These are phyloP conservation scores for Fusarium agapanthi DNA, from an alignment of 2,329 filamentous ascomycete genomes.

Conservation along the genomic window DNA sequence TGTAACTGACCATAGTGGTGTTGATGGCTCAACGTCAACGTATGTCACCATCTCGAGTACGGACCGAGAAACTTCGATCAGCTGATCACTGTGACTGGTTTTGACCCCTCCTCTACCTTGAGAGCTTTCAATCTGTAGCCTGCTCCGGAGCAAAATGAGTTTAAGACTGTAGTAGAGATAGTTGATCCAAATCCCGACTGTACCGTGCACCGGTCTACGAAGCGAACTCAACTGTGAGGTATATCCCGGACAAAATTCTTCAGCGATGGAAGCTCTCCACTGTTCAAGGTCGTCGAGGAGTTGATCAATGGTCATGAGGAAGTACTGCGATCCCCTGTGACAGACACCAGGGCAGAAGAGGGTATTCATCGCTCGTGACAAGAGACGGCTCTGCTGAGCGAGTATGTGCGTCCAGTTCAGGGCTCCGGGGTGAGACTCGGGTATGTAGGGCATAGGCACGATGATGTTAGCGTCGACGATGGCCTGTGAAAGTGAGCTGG, in stretches of 20 bases:
- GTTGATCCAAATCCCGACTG: conserved; percentile 24
- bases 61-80: conserved; percentile 20
- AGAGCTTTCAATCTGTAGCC: conserved; percentile 2
- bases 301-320: conserved; percentile 5
- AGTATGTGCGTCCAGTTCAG: conserved; percentile 24
- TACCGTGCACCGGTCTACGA: conserved; percentile 8
- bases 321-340: conserved; percentile 4
- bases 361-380: conserved; percentile 25
- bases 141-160: conserved; percentile 20
- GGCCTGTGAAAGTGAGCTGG: not conserved
- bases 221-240: not conserved
- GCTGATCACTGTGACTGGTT: not conserved
- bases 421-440: conserved; percentile 29
- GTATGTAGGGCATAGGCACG: conserved; percentile 22
- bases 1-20: conserved; percentile 25
- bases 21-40: conserved; percentile 32
- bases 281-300: conserved; percentile 27
- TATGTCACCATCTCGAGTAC: conserved; percentile 34
- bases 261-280: conserved; percentile 17
- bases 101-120: not conserved
- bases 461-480: conserved; percentile 29
- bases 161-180: conserved; percentile 34
- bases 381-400: conserved; percentile 16
- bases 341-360: conserved; percentile 29
- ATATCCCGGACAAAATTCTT: conserved; percentile 10